Evolutionary conservation across 2,329 filamentous ascomycete species (phyloP).

Genomic region (Dactylonectria macrodidyma): DNA sequence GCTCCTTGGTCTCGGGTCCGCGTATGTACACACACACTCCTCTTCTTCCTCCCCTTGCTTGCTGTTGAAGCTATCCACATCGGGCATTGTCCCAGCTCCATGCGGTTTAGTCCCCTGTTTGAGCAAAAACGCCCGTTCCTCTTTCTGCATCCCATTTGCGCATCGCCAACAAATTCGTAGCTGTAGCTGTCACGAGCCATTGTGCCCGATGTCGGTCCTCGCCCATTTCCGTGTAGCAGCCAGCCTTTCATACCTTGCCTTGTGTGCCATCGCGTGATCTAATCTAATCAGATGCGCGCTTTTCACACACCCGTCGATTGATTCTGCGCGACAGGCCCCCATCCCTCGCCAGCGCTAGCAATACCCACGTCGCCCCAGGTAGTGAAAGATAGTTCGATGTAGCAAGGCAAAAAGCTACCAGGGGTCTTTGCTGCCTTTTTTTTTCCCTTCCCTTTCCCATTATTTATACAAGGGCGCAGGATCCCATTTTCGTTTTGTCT

Average conservation of each 20-base stretch:
- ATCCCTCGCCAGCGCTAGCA: background rate
- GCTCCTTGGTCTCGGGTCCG: too few species aligned
- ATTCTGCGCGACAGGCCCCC: background rate
- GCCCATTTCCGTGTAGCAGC: background rate
- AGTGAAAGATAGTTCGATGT: too few species aligned
- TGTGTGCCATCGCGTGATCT: conserved; percentile 7
- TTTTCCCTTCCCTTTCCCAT: background rate
- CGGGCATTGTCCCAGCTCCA: too few species aligned
- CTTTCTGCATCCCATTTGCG: too few species aligned
- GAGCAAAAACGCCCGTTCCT: too few species aligned
- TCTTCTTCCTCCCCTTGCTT: too few species aligned
- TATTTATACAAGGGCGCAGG: background rate
- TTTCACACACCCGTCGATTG: background rate
- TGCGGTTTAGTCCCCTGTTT: too few species aligned
- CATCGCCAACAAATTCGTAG: too few species aligned
- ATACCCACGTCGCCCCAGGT: background rate
- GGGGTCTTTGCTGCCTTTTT: background rate
- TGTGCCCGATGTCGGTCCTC: background rate
- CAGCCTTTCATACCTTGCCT: background rate
- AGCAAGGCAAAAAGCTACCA: too few species aligned
- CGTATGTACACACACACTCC: too few species aligned
- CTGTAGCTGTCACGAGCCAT: background rate
- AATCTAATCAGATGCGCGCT: conserved; percentile 16
- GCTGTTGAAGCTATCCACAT: too few species aligned
- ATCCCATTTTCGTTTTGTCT: background rate